phyloP scores from a whole-genome alignment of 306 rosid species.

The Ochetophila trinervis region DNA sequence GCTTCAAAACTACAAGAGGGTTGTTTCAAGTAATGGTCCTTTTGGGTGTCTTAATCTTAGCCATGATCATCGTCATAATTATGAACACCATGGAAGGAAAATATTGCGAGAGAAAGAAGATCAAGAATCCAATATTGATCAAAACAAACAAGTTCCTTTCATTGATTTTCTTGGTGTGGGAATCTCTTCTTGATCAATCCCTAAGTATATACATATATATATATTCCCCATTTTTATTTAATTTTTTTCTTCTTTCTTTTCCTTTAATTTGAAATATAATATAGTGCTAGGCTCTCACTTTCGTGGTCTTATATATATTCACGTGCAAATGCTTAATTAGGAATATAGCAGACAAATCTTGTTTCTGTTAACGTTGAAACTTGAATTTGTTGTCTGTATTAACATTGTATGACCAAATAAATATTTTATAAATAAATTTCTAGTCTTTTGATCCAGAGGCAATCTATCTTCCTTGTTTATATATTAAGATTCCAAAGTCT shows the following conservation, averaged over 20 bases:
- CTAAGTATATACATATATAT: too few species aligned
- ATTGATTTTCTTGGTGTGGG: slow-evolving; percentile 95
- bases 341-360: too few species aligned
- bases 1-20: slow-evolving; percentile 39
- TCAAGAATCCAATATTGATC: slow-evolving; percentile 23
- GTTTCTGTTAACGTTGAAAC: too few species aligned
- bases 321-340: too few species aligned
- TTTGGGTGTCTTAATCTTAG: slow-evolving; percentile 32
- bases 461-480: neutral
- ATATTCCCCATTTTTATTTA: slow-evolving; percentile 20
- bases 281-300: neutral
- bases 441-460: neutral
- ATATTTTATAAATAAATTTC: neutral
- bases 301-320: neutral
- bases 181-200: slow-evolving; percentile 42
- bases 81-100: slow-evolving; percentile 6
- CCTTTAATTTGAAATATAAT: neutral
- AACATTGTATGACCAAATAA: too few species aligned
- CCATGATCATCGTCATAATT: neutral
- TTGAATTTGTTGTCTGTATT: too few species aligned
- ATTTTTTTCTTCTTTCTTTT: neutral
- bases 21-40: slow-evolving; percentile 37
- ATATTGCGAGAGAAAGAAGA: slow-evolving; percentile 23
- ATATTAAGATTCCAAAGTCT: slow-evolving; percentile 6
- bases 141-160: slow-evolving; percentile 55